phyloP scores from a whole-genome alignment of 164 flowering plant genomes.

The Taxillus chinensis region DNA sequence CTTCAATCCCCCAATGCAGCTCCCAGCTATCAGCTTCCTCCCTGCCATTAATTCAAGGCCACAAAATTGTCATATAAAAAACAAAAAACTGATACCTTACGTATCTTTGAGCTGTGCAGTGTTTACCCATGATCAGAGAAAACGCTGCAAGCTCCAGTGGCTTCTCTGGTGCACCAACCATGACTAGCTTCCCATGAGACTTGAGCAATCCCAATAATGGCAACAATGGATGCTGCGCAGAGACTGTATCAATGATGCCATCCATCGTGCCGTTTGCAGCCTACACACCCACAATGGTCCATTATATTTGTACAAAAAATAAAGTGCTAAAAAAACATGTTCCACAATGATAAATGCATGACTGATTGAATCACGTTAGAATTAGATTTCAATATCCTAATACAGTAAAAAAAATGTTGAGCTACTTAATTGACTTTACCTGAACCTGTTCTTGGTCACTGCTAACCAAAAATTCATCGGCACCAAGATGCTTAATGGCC shows the following conservation, averaged over 20 bases:
- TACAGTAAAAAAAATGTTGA: background rate
- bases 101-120: too few relatives aligned
- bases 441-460: constrained; percentile 1
- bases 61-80: too few relatives aligned
- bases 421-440: background rate
- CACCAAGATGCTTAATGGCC: background rate
- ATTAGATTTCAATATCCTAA: too few relatives aligned
- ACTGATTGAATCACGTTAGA: background rate
- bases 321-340: background rate
- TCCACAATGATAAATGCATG: background rate
- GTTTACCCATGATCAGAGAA: constrained; percentile 32
- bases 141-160: constrained; percentile 31
- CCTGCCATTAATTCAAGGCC: constrained; percentile 16
- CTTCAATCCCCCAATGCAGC: constrained; percentile 42
- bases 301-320: background rate
- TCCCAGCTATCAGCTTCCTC: constrained; percentile 39
- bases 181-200: constrained; percentile 28
- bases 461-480: background rate
- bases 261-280: constrained; percentile 36
- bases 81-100: too few relatives aligned
- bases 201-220: constrained; percentile 33
- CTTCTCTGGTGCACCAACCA: constrained; percentile 38
- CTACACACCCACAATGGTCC: constrained; percentile 10
- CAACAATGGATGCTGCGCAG: constrained; percentile 27
- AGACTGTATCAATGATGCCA: constrained; percentile 39